Base-by-base conservation (phyloP, 75 land plant species). In the Isoetes taiwanensis region DNA sequence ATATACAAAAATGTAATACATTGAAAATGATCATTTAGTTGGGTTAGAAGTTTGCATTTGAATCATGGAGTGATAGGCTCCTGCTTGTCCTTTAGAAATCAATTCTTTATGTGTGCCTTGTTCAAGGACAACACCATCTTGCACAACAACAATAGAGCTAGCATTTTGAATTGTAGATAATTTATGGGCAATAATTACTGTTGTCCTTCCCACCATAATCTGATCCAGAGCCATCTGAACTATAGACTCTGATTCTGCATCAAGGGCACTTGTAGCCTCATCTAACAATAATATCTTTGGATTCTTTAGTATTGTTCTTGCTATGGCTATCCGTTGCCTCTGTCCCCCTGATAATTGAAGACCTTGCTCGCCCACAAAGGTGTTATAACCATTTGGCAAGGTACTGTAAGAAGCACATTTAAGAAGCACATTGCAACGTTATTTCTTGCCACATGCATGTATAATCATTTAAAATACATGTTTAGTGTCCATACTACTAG, bases 221-320 rank as follows among this genome's bases (percentile, higher is more conserved):
- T 79, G 55, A 50, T 86, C 93, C 40, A 86, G 66, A 10, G 93
- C 93, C 10, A 70, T 77, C 35, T 86, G 83, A 46, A 86, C 91
- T 28, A 72, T 57, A 64, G 72, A 70, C 74, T 82, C 87, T n/a
- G 91, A 82, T 33, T 82, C 72, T 19, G 75, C 59, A 52, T 86
- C 91, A 29, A 86, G 76, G 21, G 90, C 85, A 37, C 85, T 85
- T 0, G 90, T 85, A 0, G 85, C 89, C 69, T 84, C 89, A 58
- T 84, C 90, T 20, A 85, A 55, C 26, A 85, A 54, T 48, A 85
- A 46, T 9, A 85, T 65, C 20, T 66, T 71, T 19, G 90, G 90
- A 40, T 73, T 79, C 60, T 82, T 85, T 56, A 85, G 32, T 28
- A 85, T 76, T 41, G 90, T 86, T 12, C 90, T 48, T 0, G 90